Evolutionary conservation across 2,329 filamentous ascomycete species (phyloP), one percentile per base, ranked within the genome.

Genomic region (Sarocladium kiliense): DNA sequence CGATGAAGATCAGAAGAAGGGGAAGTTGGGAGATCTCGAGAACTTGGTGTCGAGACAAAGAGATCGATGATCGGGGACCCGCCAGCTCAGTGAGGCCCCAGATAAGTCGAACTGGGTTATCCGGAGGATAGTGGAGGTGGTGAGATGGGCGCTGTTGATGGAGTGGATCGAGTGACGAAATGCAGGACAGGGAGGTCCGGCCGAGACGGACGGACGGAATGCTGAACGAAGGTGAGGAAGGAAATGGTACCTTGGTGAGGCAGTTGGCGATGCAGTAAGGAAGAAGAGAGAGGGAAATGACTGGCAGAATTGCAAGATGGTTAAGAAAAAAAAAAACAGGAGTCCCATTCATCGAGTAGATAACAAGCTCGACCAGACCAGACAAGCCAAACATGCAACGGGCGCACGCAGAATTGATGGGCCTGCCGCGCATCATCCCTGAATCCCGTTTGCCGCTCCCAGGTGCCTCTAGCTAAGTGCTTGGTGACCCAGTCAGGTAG

Each of bases 131-230:
- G 47, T 36, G 47, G 47, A 51, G 26, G 47, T 51, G n/a, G 27
- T 49, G 47, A 36, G n/a, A 34, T 51, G n/a, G 47, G 12, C 19
- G 27, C 26, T 11, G 47, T 36, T 23, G 18, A 34, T 12, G 30
- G 18, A 49, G 47, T 51, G 47, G 47, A 51, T 51, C 47, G 47
- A 51, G 47, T 51, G 47, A 51, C 47, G 47, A 51, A 51, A 51
- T 51, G 25, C 27, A 34, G 27, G 47, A 51, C 27, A 36, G 18
- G 47, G 18, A 10, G 27, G 18, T 44, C 39, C 39, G 27, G 27
- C 44, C 44, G 23, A 32, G 44, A 49, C 16, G 10, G 18, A 7
- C 21, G 47, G 36, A 16, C 23, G 44, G 21, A n/a, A 25, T 9
- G n/a, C n/a, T n/a, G n/a, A 32, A 19, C 23, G 30, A 51, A 23